Conservation (phyloP, 495 filamentous ascomycete genomes). For the Lepidopterella palustris region DNA sequence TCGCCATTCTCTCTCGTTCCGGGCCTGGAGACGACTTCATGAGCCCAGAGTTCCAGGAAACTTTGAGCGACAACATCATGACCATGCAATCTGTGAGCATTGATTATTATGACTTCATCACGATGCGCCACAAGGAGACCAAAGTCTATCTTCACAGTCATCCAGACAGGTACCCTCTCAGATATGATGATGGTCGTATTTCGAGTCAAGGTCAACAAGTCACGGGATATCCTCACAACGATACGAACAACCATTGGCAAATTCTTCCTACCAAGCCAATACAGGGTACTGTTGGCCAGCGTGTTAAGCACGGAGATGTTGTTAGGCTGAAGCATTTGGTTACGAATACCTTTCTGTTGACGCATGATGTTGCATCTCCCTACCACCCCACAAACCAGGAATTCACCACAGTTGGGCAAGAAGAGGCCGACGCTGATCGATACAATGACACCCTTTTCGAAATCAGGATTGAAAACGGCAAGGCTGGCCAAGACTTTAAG, state of each 20-base stretch:
- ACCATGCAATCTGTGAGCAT: slow-evolving; percentile 75
- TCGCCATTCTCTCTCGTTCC: slow-evolving; percentile 77
- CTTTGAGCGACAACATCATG: slow-evolving; percentile 89
- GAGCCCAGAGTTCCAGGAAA: slow-evolving; percentile 96
- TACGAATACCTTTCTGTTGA: slow-evolving; percentile 80
- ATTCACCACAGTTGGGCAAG: slow-evolving; percentile 75
- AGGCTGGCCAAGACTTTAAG: slow-evolving; percentile 75
- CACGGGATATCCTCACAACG: slow-evolving; percentile 94
- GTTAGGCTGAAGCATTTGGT: slow-evolving; percentile 82
- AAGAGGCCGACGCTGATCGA: slow-evolving; percentile 68
- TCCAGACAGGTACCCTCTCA: slow-evolving; percentile 76
- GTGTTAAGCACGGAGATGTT: slow-evolving; percentile 77
- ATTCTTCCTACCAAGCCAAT: slow-evolving; percentile 62
- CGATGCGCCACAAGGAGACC: slow-evolving; percentile 92
- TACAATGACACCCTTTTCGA: slow-evolving; percentile 92
- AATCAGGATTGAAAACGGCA: slow-evolving; percentile 80
- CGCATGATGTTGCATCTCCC: slow-evolving; percentile 98
- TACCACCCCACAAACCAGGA: slow-evolving; percentile 97
- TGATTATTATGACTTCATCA: slow-evolving; percentile 83
- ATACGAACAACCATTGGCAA: slow-evolving; percentile 99
- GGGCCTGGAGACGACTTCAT: slow-evolving; percentile 98
- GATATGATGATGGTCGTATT: slow-evolving; percentile 95
- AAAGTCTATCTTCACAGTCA: slow-evolving; percentile 95
- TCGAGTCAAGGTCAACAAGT: slow-evolving; percentile 94
- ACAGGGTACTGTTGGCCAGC: slow-evolving; percentile 46